phyloP scores from a whole-genome alignment of 2,329 filamentous ascomycete genomes.

The Cordyceps tenuipes region DNA sequence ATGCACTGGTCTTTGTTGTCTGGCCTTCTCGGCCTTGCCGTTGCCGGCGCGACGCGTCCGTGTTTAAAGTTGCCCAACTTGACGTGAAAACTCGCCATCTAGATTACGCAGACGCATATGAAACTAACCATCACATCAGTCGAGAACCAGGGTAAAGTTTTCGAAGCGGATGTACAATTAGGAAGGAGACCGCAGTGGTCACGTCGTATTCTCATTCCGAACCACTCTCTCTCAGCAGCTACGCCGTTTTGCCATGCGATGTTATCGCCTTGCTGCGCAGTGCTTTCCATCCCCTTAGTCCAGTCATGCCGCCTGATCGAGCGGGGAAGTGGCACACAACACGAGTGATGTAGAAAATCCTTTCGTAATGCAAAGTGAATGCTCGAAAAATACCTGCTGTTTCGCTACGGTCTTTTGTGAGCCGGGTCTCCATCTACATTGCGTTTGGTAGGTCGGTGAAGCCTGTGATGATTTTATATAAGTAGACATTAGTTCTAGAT shows the following conservation, averaged over 20 bases:
- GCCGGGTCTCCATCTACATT: too few relatives aligned
- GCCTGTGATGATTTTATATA: too few relatives aligned
- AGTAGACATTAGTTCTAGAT: too few relatives aligned
- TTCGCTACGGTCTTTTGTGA: not conserved
- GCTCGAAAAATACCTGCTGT: not conserved
- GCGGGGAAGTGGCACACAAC: not conserved
- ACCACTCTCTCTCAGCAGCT: not conserved
- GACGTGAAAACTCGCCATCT: not conserved
- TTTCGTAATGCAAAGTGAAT: not conserved
- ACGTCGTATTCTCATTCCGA: not conserved
- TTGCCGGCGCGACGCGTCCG: too few relatives aligned
- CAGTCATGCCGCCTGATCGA: not conserved
- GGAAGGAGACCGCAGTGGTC: not conserved
- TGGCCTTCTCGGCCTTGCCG: too few relatives aligned
- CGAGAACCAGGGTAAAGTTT: not conserved
- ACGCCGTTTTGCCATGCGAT: not conserved
- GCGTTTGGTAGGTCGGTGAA: too few relatives aligned
- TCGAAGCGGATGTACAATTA: not conserved
- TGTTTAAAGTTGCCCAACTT: too few relatives aligned
- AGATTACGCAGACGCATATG: not conserved
- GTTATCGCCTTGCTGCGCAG: not conserved
- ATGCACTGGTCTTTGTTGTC: too few relatives aligned
- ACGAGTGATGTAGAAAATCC: not conserved
- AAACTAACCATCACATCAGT: not conserved
- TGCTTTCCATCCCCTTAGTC: not conserved